Conservation (phyloP, 208 protist species). For the Naegleria fowleri region DNA sequence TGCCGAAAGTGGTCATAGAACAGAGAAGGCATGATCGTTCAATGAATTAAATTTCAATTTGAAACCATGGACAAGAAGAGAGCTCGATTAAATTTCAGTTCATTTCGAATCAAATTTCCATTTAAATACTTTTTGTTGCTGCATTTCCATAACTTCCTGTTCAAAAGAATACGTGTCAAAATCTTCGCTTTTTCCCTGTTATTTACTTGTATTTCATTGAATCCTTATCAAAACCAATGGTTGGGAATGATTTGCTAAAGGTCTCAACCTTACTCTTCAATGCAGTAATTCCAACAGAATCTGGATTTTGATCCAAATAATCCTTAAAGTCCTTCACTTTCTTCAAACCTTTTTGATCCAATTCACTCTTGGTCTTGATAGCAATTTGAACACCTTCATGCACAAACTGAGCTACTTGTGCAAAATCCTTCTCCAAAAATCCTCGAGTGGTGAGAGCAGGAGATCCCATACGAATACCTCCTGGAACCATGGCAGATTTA, state of each 20-base stretch:
- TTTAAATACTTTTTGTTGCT: no score
- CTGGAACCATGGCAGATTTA: constrained; percentile 51
- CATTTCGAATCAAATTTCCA: no score
- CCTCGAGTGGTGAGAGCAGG: constrained; percentile 56
- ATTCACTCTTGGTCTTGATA: constrained; percentile 27
- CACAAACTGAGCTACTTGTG: constrained; percentile 46
- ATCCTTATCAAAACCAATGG: constrained; percentile 23
- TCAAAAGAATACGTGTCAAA: no score
- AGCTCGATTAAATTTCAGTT: no score
- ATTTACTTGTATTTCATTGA: constrained; percentile 22
- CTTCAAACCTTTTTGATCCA: background rate
- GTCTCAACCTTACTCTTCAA: background rate
- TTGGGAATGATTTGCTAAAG: background rate
- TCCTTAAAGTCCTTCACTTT: constrained; percentile 47
- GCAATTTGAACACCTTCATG: constrained; percentile 45
- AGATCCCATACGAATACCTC: constrained; percentile 56
- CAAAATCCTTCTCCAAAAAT: constrained; percentile 49
- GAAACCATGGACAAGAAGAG: no score
- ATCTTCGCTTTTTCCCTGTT: no score
- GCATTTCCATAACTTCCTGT: no score
- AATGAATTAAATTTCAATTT: no score
- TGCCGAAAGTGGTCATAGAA: no score
- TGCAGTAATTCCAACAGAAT: background rate
- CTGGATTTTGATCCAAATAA: background rate
- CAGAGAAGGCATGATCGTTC: no score